Evolutionary conservation across 805 yeast genomes (phyloP), one percentile per base, ranked within the genome.

Genomic region (Scheffersomyces lignosus): DNA sequence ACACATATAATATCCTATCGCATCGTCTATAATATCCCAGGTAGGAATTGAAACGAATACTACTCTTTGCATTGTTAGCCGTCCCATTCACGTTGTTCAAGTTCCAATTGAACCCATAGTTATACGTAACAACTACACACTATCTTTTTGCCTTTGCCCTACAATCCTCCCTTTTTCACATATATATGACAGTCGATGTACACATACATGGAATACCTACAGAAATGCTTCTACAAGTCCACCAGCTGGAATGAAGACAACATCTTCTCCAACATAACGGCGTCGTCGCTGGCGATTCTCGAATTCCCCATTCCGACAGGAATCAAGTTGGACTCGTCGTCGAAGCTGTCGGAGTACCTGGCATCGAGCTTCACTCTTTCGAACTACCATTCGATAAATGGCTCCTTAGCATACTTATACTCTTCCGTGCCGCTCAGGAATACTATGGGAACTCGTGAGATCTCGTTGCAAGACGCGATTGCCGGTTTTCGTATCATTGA

Each of bases 201-300:
- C 43, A 75, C 78, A 29, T 90, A 85, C 64, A 88, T 91, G 96
- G 96, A 91, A 49, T 84, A 83, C 58, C 76, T 91, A 22, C 82
- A 83, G 48, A 71, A 75, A 60, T 77, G 86, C 47, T 91, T 86
- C 63, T 77, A 83, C 57, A 61, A 69, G 26, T 58, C 83, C 16
- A 81, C 95, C 1, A 73, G 74, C 4, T 90, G 97, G 97, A 80
- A 82, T 48, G 77, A 78, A 39, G 87, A 86, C 45, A 84, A 84
- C 58, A 75, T 85, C 24, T 88, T 84, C 53, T 83, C 88, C 35
- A 79, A 82, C 48, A 71, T 91, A 15, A 77, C 83, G 2, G 81
- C 83, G n/a, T 80, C 89, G 0, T 78, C 91, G 1, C 74, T 71
- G 38, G 78, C 77, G 36, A 60, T 91, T 24, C 71, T 91, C 6